Percentiles rank a stretch among this genome's conserved stretches.
Evolutionary conservation across 2,329 filamentous ascomycete genomes (phyloP).

Genomic region (Ascochyta pisi): DNA sequence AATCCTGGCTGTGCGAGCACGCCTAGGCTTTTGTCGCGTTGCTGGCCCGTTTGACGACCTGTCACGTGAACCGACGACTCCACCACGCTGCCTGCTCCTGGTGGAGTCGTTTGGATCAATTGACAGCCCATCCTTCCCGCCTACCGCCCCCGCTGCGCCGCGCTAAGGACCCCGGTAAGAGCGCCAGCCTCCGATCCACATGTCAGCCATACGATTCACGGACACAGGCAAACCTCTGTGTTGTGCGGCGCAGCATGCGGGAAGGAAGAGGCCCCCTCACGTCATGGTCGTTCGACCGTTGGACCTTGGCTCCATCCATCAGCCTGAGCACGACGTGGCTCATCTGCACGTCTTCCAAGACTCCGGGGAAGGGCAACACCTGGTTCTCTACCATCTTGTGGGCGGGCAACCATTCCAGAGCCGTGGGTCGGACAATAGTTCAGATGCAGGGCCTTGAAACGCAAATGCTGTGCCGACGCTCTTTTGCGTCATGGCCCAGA

Average conservation of each 20-base stretch:
- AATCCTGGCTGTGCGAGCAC: not conserved
- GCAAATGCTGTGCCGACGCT: not conserved
- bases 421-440: constrained; percentile 20
- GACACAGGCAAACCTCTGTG: constrained; percentile 8
- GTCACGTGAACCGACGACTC: constrained; percentile 5
- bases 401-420: constrained; percentile 7
- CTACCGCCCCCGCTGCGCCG: constrained; percentile 32
- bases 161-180: constrained; percentile 28
- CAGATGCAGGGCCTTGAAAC: constrained; percentile 11
- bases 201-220: constrained; percentile 16
- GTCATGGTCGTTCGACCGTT: constrained; percentile 11
- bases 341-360: constrained; percentile 5
- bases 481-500: constrained; percentile 11
- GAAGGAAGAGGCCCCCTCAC: constrained; percentile 8
- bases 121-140: constrained; percentile 45
- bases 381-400: not conserved
- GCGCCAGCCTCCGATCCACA: constrained; percentile 26
- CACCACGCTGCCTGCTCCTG: not conserved
- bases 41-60: not conserved
- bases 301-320: not conserved
- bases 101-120: constrained; percentile 27
- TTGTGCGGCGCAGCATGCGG: constrained; percentile 33
- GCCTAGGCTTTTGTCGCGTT: not conserved
- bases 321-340: constrained; percentile 1
- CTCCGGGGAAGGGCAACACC: not conserved